These are phyloP conservation scores for Mycena latifolia DNA, from an alignment of 768 basidiomycete genomes.

Conservation along the genomic window DNA sequence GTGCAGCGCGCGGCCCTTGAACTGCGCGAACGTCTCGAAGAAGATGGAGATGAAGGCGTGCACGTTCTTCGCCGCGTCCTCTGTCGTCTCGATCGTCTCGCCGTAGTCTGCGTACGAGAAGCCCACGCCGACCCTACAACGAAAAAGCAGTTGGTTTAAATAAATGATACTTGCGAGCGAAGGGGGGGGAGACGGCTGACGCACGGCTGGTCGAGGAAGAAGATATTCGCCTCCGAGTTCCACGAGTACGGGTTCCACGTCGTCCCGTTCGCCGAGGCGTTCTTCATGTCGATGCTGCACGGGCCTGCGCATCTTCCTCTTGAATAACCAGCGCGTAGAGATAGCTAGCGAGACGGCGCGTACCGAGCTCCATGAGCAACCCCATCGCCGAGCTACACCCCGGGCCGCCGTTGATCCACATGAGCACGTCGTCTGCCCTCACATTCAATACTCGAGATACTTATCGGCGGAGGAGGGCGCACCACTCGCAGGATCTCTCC, in stretches of 20 bases:
- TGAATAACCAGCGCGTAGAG: too few relatives aligned
- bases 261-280: constrained; percentile 68
- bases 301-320: constrained; percentile 45
- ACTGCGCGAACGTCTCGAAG: constrained; percentile 83
- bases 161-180: too few relatives aligned
- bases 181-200: constrained; percentile 3
- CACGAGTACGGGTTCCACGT: constrained; percentile 74
- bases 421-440: constrained; percentile 69
- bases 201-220: constrained; percentile 78
- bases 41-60: constrained; percentile 84
- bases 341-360: too few relatives aligned
- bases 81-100: constrained; percentile 78
- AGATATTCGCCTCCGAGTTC: constrained; percentile 76
- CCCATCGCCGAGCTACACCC: constrained; percentile 68
- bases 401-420: constrained; percentile 81
- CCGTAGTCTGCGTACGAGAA: constrained; percentile 80
- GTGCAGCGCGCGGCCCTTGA: constrained; percentile 75
- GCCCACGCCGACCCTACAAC: constrained; percentile 71
- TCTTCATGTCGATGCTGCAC: constrained; percentile 67
- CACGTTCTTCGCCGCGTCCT: constrained; percentile 83
- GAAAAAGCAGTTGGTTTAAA: too few relatives aligned
- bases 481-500: constrained; percentile 68
- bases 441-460: not conserved
- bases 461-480: constrained; percentile 11
- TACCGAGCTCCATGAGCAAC: constrained; percentile 79